Percentiles rank a stretch among this genome's conserved stretches.
phyloP scores from a whole-genome alignment of 805 yeast genomes.

The Myxozyma udenii region DNA sequence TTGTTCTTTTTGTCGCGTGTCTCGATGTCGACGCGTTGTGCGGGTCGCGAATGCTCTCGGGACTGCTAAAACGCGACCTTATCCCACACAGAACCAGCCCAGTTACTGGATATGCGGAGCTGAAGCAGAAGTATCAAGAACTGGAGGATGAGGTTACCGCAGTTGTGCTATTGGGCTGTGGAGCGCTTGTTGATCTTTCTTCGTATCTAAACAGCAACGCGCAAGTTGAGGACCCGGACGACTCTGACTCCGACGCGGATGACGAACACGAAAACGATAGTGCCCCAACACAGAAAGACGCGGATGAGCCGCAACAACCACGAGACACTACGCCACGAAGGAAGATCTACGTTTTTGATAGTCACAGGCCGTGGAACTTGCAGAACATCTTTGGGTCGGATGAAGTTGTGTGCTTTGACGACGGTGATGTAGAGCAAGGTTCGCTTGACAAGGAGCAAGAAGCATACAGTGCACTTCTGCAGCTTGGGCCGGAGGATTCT shows the following conservation, averaged over 20 bases:
- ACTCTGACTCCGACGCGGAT: constrained; percentile 28
- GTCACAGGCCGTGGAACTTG: constrained; percentile 94
- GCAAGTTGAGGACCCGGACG: constrained; percentile 19
- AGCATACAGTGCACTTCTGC: constrained; percentile 52
- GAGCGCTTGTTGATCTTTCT: constrained; percentile 83
- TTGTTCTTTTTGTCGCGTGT: constrained; percentile 85
- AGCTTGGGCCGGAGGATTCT: constrained; percentile 42
- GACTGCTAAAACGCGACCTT: constrained; percentile 70
- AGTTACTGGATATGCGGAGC: constrained; percentile 83
- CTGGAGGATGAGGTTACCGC: constrained; percentile 74
- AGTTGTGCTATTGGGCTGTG: constrained; percentile 84
- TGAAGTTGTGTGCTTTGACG: constrained; percentile 75
- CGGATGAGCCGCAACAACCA: constrained; percentile 20
- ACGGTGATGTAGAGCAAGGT: constrained; percentile 65
- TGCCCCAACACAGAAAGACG: constrained; percentile 30
- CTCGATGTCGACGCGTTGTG: constrained; percentile 88
- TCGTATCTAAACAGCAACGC: constrained; percentile 44
- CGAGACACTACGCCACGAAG: constrained; percentile 39
- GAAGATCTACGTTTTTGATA: constrained; percentile 78
- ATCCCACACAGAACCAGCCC: constrained; percentile 88
- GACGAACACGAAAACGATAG: not conserved
- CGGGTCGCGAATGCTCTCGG: constrained; percentile 72
- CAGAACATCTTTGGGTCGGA: constrained; percentile 86
- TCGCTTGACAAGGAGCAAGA: constrained; percentile 51
- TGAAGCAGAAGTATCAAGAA: constrained; percentile 55